Evolutionary conservation across 176 grass and related monocot genomes (phyloP).

Genomic region (Rhynchospora breviuscula): DNA sequence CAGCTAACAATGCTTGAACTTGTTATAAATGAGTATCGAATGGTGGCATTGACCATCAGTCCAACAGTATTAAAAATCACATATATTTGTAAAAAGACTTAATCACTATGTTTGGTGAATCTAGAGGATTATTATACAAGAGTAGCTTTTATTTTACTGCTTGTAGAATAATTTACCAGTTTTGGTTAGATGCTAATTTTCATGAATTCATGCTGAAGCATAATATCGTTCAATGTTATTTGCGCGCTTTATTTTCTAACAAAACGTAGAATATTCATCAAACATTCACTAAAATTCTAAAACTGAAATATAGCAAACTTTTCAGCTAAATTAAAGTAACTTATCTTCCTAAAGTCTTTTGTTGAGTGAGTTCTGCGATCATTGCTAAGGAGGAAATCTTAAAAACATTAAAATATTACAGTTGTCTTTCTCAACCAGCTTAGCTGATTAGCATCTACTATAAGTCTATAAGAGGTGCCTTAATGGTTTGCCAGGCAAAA

Average conservation of each 20-base stretch:
- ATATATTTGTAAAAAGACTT: neutral
- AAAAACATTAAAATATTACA: neutral
- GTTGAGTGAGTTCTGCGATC: neutral
- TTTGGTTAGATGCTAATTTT: neutral
- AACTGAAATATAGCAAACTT: neutral
- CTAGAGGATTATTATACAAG: neutral
- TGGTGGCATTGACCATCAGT: no score
- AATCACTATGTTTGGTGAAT: no score
- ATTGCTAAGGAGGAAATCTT: neutral
- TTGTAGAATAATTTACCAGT: neutral
- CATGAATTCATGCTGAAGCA: neutral
- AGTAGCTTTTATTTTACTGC: neutral
- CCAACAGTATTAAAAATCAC: no score
- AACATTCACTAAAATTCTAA: neutral
- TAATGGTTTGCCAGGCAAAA: no score
- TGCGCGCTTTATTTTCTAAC: neutral
- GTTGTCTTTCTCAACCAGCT: neutral
- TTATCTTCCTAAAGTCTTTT: neutral
- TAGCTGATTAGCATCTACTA: neutral
- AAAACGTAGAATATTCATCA: neutral
- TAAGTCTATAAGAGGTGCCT: no score
- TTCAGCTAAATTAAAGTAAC: neutral
- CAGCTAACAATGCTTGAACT: no score
- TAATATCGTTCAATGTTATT: neutral
- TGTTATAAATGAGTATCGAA: no score